Conservation (phyloP, 805 yeast genomes). For the Sugiyamaella chiloensis region DNA sequence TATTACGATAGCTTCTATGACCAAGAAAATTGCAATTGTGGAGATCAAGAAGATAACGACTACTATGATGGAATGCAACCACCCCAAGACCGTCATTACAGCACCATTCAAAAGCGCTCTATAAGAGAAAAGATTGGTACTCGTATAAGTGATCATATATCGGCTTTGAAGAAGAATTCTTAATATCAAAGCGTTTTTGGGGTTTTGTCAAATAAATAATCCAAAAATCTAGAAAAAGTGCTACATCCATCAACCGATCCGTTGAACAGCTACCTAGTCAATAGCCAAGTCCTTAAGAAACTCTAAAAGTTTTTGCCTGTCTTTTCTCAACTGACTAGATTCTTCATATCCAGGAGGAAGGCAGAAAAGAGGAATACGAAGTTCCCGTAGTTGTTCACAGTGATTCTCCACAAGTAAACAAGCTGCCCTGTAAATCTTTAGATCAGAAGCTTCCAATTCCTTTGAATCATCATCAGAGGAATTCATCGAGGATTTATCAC, state of each 20-base stretch:
- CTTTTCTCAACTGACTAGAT: constrained; percentile 8
- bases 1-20: constrained; percentile 3
- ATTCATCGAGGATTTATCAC: not conserved
- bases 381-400: constrained; percentile 13
- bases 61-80: not conserved
- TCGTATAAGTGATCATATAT: not conserved
- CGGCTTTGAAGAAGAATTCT: not conserved
- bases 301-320: constrained; percentile 19
- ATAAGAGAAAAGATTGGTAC: not conserved
- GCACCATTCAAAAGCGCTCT: no score
- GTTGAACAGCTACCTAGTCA: not conserved
- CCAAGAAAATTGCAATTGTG: not conserved
- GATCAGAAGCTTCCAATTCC: constrained; percentile 18
- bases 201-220: no score
- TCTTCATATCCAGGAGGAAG: constrained; percentile 2
- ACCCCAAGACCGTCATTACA: no score
- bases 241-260: no score
- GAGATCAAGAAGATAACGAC: constrained; percentile 1
- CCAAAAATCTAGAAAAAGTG: no score
- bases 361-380: constrained; percentile 24
- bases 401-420: constrained; percentile 9
- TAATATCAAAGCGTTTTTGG: not conserved
- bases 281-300: constrained; percentile 17
- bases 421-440: constrained; percentile 14
- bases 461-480: not conserved